Conservation (phyloP, 306 rosid genomes). For the Corylus americana region DNA sequence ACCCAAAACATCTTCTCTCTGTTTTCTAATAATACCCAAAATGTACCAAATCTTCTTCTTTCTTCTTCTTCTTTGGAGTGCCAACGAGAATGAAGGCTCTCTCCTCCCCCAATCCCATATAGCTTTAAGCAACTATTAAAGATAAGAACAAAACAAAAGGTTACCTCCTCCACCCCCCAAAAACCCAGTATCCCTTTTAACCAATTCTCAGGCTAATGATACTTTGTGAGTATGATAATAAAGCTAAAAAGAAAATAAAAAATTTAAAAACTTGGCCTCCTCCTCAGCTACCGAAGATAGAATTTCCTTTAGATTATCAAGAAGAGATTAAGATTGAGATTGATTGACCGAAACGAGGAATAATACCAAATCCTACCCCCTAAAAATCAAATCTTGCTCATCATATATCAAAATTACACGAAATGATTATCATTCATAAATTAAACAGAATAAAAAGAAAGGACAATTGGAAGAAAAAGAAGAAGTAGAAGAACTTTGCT, state of each 20-base stretch:
- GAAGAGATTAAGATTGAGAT: slow-evolving; percentile 12
- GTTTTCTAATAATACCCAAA: too few relatives aligned
- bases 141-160: too few relatives aligned
- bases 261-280: slow-evolving; percentile 5
- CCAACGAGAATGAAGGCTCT: too few relatives aligned
- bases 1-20: too few relatives aligned
- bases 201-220: background rate
- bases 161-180: too few relatives aligned
- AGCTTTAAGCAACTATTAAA: too few relatives aligned
- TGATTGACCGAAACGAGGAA: slow-evolving; percentile 27
- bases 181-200: background rate
- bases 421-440: slow-evolving; percentile 26
- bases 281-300: slow-evolving; percentile 4
- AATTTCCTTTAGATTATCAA: slow-evolving; percentile 16
- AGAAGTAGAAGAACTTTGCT: background rate
- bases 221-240: background rate
- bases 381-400: slow-evolving; percentile 16
- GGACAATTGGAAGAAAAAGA: background rate
- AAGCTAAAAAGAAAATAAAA: background rate
- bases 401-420: slow-evolving; percentile 39
- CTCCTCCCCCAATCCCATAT: too few relatives aligned
- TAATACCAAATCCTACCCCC: slow-evolving; percentile 18
- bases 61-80: too few relatives aligned
- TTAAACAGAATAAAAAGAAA: background rate
- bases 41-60: too few relatives aligned